These are phyloP conservation scores for Sindora glabra DNA, from an alignment of 306 rosid genomes.

Conservation along the genomic window DNA sequence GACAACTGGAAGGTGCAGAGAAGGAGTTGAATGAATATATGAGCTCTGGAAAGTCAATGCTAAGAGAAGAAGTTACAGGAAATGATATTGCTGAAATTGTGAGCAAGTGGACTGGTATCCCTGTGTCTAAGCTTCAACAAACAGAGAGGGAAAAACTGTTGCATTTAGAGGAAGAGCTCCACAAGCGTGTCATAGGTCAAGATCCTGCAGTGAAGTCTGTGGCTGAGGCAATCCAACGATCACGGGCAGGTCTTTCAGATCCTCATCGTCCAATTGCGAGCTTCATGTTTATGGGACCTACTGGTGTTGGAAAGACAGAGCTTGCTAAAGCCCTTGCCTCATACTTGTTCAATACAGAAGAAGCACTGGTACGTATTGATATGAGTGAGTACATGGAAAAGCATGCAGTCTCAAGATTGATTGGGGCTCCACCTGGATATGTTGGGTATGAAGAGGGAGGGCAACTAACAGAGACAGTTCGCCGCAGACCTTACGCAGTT, in stretches of 20 bases:
- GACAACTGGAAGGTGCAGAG: slow-evolving; percentile 73
- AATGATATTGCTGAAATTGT: slow-evolving; percentile 90
- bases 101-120: slow-evolving; percentile 99
- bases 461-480: slow-evolving; percentile 83
- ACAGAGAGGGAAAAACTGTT: slow-evolving; percentile 83
- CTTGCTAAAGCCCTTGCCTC: slow-evolving; percentile 96
- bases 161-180: slow-evolving; percentile 89
- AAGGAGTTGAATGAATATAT: slow-evolving; percentile 81
- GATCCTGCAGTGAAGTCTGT: slow-evolving; percentile 92
- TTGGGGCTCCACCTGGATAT: slow-evolving; percentile 99
- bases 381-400: slow-evolving; percentile 99
- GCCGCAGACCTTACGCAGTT: slow-evolving; percentile 89
- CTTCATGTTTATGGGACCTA: slow-evolving; percentile 99
- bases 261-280: slow-evolving; percentile 96
- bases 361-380: slow-evolving; percentile 91
- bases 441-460: slow-evolving; percentile 99
- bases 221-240: slow-evolving; percentile 90
- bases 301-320: slow-evolving; percentile 97
- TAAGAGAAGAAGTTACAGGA: slow-evolving; percentile 92
- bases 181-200: slow-evolving; percentile 93
- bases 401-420: slow-evolving; percentile 85
- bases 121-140: slow-evolving; percentile 90
- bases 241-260: slow-evolving; percentile 97
- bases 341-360: slow-evolving; percentile 90
- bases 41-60: slow-evolving; percentile 91